Base-by-base conservation (phyloP, 2,329 filamentous ascomycete species). In the Aspergillus sp. region DNA sequence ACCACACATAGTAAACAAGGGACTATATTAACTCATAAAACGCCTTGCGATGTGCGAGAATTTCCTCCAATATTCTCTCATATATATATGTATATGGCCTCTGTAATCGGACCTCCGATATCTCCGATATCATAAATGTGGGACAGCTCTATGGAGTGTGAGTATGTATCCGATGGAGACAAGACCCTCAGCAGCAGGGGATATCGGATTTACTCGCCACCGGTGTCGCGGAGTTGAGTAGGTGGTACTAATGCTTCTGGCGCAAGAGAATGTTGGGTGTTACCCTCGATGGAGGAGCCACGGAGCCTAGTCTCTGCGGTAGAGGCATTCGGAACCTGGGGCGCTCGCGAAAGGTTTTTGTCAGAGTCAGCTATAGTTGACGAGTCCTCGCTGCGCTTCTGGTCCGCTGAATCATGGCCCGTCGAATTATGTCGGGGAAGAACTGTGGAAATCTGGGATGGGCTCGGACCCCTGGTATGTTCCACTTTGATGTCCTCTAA, bases 251-350 rank as follows among this genome's bases (percentile, higher is more conserved):
- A 52, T n/a, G 43, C 47, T 24, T 51, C 32, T 11, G 47, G 56
- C 11, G 32, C 44, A 1, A 56, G 56, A 18, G 57, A 59, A 7
- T 26, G 53, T 11, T 55, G 36, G 7, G 57, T 53, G 11, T 55
- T 60, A 18, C 57, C 58, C 18, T 61, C 61, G 24, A 50, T 11
- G 39, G 60, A 57, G 15, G 59, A 55, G 20, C 58, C 61, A 20
- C 22, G 56, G n/a, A 53, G 53, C 8, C 45, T 50, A 34, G 53
- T 50, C 12, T 58, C 56, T 9, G 50, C 13, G 22, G 54, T 59
- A 5, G 58, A 58, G 41, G 51, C 41, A 20, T 56, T 56, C 5
- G 32, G 56, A 22, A 17, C 38, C 24, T 59, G 58, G 17, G 53
- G 20, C 13, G 45, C 43, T 18, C 48, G 34, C 30, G 39, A 38